A percentile compares a stretch with the other conserved stretches of the same genome.
Conservation (phyloP, 352 stramenopile species). For the Phytophthora megakarya region DNA sequence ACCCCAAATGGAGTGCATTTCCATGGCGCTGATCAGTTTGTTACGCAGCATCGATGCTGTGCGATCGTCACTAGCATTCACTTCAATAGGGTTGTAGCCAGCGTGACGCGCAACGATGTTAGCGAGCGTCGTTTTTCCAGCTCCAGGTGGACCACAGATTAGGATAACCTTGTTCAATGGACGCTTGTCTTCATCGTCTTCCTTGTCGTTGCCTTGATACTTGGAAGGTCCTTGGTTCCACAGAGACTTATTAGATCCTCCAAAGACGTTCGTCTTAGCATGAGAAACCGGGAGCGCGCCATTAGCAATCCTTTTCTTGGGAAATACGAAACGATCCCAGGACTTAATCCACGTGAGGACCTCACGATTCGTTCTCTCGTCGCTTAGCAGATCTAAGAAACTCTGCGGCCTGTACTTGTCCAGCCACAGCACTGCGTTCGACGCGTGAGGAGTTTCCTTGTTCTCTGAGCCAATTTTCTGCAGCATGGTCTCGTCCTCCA, state of each 20-base stretch:
- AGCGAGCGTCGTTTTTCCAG: constrained; percentile 97
- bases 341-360: constrained; percentile 94
- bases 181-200: constrained; percentile 60
- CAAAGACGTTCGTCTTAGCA: constrained; percentile 11
- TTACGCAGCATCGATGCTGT: constrained; percentile 91
- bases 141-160: constrained; percentile 92
- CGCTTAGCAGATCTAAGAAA: constrained; percentile 95
- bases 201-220: constrained; percentile 11
- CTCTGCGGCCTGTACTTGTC: constrained; percentile 96
- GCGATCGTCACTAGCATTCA: constrained; percentile 98
- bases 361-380: constrained; percentile 97
- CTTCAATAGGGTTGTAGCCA: constrained; percentile 97
- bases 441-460: neutral
- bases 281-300: constrained; percentile 14
- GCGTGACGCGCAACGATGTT: constrained; percentile 95
- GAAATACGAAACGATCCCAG: constrained; percentile 97
- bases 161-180: constrained; percentile 92
- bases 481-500: constrained; percentile 28
- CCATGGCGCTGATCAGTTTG: constrained; percentile 91
- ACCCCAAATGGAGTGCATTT: constrained; percentile 90
- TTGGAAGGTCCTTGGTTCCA: constrained; percentile 17
- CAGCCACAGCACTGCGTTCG: constrained; percentile 89
- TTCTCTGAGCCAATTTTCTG: constrained; percentile 8
- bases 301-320: constrained; percentile 51
- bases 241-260: constrained; percentile 11